Conservation (phyloP, 2,329 filamentous ascomycete genomes). For the Penicillium paneum region DNA sequence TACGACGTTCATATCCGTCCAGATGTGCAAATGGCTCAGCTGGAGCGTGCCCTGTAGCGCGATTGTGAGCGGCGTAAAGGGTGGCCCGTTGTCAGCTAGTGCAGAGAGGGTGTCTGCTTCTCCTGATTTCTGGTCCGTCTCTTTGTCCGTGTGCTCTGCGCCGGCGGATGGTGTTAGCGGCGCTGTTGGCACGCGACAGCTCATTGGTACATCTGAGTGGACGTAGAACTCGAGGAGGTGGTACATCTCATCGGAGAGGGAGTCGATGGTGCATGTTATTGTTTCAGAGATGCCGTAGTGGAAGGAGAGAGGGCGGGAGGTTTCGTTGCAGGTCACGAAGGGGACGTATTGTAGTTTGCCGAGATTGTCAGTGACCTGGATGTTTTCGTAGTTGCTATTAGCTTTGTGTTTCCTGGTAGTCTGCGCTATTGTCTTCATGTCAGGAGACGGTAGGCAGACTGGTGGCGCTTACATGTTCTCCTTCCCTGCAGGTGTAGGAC, state of each 20-base stretch:
- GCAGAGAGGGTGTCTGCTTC: constrained; percentile 48
- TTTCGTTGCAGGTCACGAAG: constrained; percentile 89
- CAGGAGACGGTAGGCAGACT: constrained; percentile 5
- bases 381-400: constrained; percentile 16
- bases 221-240: constrained; percentile 79
- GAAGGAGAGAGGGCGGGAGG: constrained; percentile 74
- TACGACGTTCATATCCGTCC: constrained; percentile 83
- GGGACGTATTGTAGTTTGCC: constrained; percentile 89
- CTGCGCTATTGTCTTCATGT: constrained; percentile 2
- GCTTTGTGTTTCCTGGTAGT: not conserved
- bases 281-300: constrained; percentile 73
- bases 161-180: constrained; percentile 50
- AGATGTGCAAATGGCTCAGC: constrained; percentile 83
- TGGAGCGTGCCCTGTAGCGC: constrained; percentile 87
- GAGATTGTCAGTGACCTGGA: constrained; percentile 66
- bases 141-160: constrained; percentile 29
- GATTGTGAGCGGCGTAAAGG: constrained; percentile 74
- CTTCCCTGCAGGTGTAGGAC: constrained; percentile 14
- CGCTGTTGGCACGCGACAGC: constrained; percentile 81
- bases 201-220: constrained; percentile 89
- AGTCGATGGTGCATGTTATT: constrained; percentile 52
- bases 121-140: constrained; percentile 41
- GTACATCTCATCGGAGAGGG: constrained; percentile 53
- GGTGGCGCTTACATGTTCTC: constrained; percentile 25
- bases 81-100: constrained; percentile 29